Conservation (phyloP, 2,329 filamentous ascomycete genomes). For the Aspergillus brasiliensis region DNA sequence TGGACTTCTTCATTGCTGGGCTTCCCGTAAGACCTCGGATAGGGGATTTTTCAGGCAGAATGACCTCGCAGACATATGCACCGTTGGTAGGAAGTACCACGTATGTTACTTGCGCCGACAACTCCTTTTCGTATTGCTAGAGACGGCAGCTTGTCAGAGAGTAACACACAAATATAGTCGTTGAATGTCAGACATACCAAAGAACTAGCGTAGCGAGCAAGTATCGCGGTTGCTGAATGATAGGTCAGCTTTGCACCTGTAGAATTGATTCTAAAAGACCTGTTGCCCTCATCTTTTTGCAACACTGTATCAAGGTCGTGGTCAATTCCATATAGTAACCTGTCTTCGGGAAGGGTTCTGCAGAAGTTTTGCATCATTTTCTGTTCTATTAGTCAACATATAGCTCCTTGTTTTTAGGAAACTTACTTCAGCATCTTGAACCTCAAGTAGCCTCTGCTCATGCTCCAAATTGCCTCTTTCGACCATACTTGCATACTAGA, state of each 20-base stretch:
- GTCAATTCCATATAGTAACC: constrained; percentile 65
- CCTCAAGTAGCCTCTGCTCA: constrained; percentile 60
- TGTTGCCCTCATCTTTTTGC: constrained; percentile 53
- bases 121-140: constrained; percentile 52
- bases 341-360: constrained; percentile 70
- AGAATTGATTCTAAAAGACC: constrained; percentile 60
- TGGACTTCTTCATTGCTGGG: constrained; percentile 67
- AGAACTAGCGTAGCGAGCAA: constrained; percentile 73
- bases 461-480: constrained; percentile 69
- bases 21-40: constrained; percentile 67
- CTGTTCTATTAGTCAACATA: constrained; percentile 29
- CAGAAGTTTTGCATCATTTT: constrained; percentile 74
- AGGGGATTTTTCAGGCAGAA: constrained; percentile 74
- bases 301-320: constrained; percentile 60
- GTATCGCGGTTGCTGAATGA: constrained; percentile 68
- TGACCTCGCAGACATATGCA: constrained; percentile 74
- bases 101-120: constrained; percentile 58
- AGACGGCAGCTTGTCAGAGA: constrained; percentile 11
- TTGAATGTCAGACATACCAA: constrained; percentile 47
- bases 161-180: not conserved
- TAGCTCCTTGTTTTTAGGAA: not conserved
- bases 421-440: constrained; percentile 48
- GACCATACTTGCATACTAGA: constrained; percentile 75
- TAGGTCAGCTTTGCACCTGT: constrained; percentile 81
- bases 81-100: constrained; percentile 58